phyloP scores from a whole-genome alignment of 1,139 yeast species.

The Wickerhamomyces sp. region DNA sequence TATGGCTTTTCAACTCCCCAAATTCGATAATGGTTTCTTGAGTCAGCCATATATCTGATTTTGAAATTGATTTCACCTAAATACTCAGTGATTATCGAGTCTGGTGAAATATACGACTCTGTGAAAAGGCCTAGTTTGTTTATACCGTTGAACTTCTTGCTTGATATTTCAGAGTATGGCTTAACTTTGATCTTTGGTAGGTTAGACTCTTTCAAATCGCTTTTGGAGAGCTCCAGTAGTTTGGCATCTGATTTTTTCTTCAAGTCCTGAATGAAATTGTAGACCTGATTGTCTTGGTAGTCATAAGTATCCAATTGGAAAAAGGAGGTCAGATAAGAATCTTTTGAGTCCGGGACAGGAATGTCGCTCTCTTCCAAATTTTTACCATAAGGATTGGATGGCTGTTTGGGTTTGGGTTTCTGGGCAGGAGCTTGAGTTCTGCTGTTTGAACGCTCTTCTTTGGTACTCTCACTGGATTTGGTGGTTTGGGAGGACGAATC shows the following conservation, averaged over 20 bases:
- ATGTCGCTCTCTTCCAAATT: constrained; percentile 26
- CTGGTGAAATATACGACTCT: constrained; percentile 38
- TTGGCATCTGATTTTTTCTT: constrained; percentile 1
- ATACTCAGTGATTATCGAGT: constrained; percentile 56
- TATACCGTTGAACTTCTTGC: constrained; percentile 58
- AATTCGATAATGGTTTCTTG: constrained; percentile 70
- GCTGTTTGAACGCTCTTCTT: constrained; percentile 10
- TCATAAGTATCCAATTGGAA: constrained; percentile 43
- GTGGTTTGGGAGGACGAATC: constrained; percentile 6
- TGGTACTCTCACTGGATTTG: constrained; percentile 16
- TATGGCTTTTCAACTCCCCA: constrained; percentile 85
- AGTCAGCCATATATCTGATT: constrained; percentile 55
- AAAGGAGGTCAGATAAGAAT: constrained; percentile 47
- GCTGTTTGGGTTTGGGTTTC: constrained; percentile 19
- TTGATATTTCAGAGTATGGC: constrained; percentile 28
- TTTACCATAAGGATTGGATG: constrained; percentile 17
- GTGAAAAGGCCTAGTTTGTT: constrained; percentile 64
- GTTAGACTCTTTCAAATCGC: constrained; percentile 3
- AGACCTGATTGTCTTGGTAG: constrained; percentile 35
- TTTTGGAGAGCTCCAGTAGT: constrained; percentile 1
- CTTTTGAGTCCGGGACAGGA: constrained; percentile 30
- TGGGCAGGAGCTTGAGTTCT: constrained; percentile 1
- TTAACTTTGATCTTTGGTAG: constrained; percentile 24
- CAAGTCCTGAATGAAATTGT: constrained; percentile 21
- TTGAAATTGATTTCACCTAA: constrained; percentile 71